Conservation (phyloP, 148 eudicot genomes). For the Gaultheria prostrata region DNA sequence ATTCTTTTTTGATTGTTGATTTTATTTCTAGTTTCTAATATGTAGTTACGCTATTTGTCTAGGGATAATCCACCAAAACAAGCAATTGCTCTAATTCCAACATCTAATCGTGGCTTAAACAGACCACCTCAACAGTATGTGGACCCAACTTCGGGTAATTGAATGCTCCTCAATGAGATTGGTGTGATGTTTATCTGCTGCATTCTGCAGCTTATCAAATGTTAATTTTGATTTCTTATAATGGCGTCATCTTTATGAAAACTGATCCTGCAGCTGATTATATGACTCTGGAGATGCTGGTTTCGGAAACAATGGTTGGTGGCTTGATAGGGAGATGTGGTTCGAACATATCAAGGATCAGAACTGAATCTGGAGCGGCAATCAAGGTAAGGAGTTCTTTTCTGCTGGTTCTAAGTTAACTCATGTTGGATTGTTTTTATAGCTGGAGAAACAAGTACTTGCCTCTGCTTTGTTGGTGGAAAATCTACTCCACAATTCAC, state of each 20-base stretch:
- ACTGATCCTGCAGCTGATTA: slow-evolving; percentile 68
- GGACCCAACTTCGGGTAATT: slow-evolving; percentile 80
- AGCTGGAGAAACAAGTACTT: neutral
- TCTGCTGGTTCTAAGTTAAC: neutral
- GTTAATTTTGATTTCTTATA: slow-evolving; percentile 25
- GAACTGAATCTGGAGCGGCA: slow-evolving; percentile 88
- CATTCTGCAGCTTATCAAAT: slow-evolving; percentile 22
- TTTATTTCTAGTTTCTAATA: neutral
- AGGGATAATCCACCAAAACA: slow-evolving; percentile 89
- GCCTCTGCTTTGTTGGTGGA: neutral
- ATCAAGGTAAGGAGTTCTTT: slow-evolving; percentile 56
- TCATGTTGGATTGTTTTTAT: neutral
- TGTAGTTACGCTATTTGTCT: neutral
- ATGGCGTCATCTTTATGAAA: slow-evolving; percentile 31
- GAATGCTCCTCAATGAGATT: slow-evolving; percentile 15
- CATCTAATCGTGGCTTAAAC: slow-evolving; percentile 53
- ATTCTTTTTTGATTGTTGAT: neutral
- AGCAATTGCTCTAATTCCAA: slow-evolving; percentile 80
- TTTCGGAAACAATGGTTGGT: slow-evolving; percentile 80
- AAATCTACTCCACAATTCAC: neutral
- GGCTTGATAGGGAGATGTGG: slow-evolving; percentile 89
- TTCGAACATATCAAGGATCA: slow-evolving; percentile 80
- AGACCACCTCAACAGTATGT: slow-evolving; percentile 52
- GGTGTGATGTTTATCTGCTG: slow-evolving; percentile 13
- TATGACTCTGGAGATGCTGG: slow-evolving; percentile 61